Base-by-base conservation (phyloP, 352 stramenopile species). In the Phytophthora pini region DNA sequence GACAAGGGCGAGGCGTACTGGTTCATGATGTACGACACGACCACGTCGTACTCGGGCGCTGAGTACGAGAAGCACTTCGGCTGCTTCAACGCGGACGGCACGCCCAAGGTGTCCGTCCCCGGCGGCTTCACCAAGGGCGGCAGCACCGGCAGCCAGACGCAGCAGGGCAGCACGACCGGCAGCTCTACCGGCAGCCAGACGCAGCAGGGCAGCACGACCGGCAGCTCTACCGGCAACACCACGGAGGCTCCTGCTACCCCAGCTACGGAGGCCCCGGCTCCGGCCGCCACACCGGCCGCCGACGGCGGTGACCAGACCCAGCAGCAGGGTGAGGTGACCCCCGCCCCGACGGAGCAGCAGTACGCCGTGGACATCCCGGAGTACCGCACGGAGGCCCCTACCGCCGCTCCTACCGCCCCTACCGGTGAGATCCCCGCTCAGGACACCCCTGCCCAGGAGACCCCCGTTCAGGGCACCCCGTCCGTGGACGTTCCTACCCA, bases 1-100 rank as follows among this genome's bases (percentile, higher is more conserved):
- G 55, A 46, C 41, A 63, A 81, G 65, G 50, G 45, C 31, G 47
- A 65, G 46, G 65, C 76, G 43, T 84, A 77, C 65, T 88, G 61
- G 53, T 88, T 88, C 75, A 84, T 86, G 79, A 83, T 86, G 78
- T 87, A 77, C 68, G 78, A 89, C 63, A 77, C 74, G 8, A 87
- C 59, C 44, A 62, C 52, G 22, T 72, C 64, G 44, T 85, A 89
- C 77, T 61, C 67, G 1, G 69, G 71, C 17, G 44, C 34, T 3
- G 67, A 82, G 44, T 91, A 80, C 71, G 82, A 91, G 61, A 87
- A 70, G 53, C 71, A 77, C 71, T 91, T 91, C 56, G 82, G 82
- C 40, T 43, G 79, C 40, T 80, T 70, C 41, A 54, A 57, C 44
- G 52, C 57, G 45, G 74, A 84, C 50, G 73, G 61, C 36, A 61